These are phyloP conservation scores for Penicillium sp. DNA, from an alignment of 2,329 filamentous ascomycete species.

Conservation along the genomic window DNA sequence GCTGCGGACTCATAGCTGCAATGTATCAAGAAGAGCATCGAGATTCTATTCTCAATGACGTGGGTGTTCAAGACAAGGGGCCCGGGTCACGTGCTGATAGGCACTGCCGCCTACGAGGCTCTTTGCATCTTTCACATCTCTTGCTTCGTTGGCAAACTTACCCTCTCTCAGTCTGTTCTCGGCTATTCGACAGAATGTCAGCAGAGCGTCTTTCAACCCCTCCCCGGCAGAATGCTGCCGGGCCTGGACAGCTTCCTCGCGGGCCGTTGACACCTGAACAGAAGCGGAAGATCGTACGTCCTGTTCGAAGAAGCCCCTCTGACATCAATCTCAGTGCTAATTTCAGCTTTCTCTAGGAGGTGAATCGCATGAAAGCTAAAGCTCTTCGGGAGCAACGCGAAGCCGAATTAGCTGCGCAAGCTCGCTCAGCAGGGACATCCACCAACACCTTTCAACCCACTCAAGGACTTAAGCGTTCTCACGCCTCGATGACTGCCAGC, in stretches of 20 bases:
- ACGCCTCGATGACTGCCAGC: constrained; percentile 65
- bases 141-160: constrained; percentile 4
- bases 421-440: constrained; percentile 42
- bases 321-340: not conserved
- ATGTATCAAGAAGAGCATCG: not conserved
- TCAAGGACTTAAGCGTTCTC: constrained; percentile 74
- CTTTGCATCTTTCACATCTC: constrained; percentile 9
- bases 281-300: constrained; percentile 61
- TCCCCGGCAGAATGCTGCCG: constrained; percentile 43
- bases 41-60: constrained; percentile 16
- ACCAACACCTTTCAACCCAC: constrained; percentile 51
- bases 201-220: constrained; percentile 37
- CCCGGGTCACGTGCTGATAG: constrained; percentile 21
- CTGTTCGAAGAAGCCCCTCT: constrained; percentile 1
- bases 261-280: constrained; percentile 66
- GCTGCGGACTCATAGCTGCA: constrained; percentile 18
- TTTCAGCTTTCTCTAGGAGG: constrained; percentile 66
- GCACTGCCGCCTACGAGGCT: constrained; percentile 1
- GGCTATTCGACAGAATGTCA: constrained; percentile 21
- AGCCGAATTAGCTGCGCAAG: constrained; percentile 59
- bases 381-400: constrained; percentile 77
- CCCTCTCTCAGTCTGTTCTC: not conserved
- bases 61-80: not conserved
- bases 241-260: constrained; percentile 49
- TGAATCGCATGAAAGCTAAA: constrained; percentile 86